Evolutionary conservation across 2,329 filamentous ascomycete species (phyloP), one percentile per base, ranked within the genome.

Genomic region (Arthrinium phaeospermum): DNA sequence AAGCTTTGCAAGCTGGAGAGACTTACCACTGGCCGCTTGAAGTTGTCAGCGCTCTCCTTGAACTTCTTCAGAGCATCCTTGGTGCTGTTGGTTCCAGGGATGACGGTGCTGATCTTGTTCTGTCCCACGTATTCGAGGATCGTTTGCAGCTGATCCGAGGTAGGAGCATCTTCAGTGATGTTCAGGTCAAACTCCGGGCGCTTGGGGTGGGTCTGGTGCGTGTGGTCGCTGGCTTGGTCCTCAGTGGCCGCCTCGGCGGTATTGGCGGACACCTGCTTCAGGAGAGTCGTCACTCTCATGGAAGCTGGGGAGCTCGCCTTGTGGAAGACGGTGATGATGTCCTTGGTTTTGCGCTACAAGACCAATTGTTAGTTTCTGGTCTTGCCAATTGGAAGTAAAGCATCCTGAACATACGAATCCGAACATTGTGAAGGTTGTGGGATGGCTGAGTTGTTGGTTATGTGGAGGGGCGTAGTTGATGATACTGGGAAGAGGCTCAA

Each of bases 261-360:
- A 68, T 90, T 90, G 68, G 92, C 91, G 37, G 93, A 93, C 45
- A 91, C 89, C 83, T 96, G 91, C 85, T 96, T 97, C 73, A 98
- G 90, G 70, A 97, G 85, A 57, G 90, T 92, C 74, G 92, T 90
- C 45, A 93, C 92, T 73, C 92, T 91, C 69, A 90, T 86, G 4
- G 95, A 98, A 75, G 92, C 88, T 30, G 92, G 89, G 71, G 90
- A 89, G 78, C 87, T 89, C 72, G 96, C 90, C 83, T 94, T 93
- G 89, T 98, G 95, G 88, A 98, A 99, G 86, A 99, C 92, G 74
- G 96, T 98, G 81, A 98, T 91, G 76, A 97, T 94, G 86, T 98
- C 95, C 83, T 94, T 89, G 76, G 92, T 89, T 87, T 94, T 95
- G 84, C 88, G 90, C 93, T 95, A 14, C 57, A 64, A 41, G 34